phyloP scores from a whole-genome alignment of 768 basidiomycete species.

The Boletus eberwhitei region DNA sequence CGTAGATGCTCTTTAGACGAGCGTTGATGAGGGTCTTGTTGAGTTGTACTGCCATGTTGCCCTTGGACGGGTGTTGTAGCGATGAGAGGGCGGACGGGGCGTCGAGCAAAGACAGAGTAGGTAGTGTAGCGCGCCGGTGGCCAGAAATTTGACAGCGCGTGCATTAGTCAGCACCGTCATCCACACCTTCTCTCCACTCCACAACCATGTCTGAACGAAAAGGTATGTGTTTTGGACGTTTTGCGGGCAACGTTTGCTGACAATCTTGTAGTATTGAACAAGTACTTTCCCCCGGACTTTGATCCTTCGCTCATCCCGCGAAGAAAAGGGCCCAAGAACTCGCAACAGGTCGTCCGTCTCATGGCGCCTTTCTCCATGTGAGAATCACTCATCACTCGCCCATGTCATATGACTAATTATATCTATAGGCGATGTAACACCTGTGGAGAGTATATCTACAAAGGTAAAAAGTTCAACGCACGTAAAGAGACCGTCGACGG shows the following conservation, averaged over 20 bases:
- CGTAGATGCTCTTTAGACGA: constrained; percentile 56
- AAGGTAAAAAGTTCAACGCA: constrained; percentile 99
- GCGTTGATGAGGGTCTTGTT: constrained; percentile 58
- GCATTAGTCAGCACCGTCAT: constrained; percentile 29
- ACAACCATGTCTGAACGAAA: constrained; percentile 78
- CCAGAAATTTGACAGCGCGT: constrained; percentile 33
- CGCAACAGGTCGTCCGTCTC: constrained; percentile 95
- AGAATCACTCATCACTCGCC: constrained; percentile 19
- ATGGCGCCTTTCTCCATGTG: constrained; percentile 99
- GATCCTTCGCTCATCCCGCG: constrained; percentile 95
- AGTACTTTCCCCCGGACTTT: constrained; percentile 97
- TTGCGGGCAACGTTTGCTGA: constrained; percentile 3
- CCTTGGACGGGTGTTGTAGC: constrained; percentile 3
- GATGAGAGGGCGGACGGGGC: constrained; percentile 10
- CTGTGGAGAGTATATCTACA: constrained; percentile 98
- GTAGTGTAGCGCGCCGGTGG: constrained; percentile 21
- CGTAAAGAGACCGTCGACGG: constrained; percentile 97
- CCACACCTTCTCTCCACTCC: constrained; percentile 1
- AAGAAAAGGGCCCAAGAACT: constrained; percentile 86
- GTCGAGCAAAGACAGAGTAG: constrained; percentile 15
- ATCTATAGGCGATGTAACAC: constrained; percentile 78
- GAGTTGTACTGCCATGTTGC: constrained; percentile 64
- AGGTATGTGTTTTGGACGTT: constrained; percentile 40
- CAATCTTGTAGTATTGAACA: constrained; percentile 71
- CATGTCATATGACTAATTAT: constrained; percentile 9